Percentiles rank a stretch among this genome's conserved stretches.
Conservation (phyloP, 164 flowering plant genomes). For the Kingdonia uniflora region DNA sequence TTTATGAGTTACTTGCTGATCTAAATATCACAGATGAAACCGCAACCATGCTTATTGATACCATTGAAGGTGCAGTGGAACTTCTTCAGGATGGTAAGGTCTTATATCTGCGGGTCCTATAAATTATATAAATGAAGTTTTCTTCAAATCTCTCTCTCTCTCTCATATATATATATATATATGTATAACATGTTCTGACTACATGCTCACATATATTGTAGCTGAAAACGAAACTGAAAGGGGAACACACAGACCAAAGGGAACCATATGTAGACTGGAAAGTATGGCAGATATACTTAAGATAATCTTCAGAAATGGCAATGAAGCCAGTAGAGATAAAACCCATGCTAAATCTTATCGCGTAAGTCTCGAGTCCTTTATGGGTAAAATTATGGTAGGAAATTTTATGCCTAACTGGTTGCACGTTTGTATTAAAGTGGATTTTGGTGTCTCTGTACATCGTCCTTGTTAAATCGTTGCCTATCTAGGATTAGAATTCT, state of each 20-base stretch:
- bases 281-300: conserved; percentile 55
- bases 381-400: no score
- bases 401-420: no score
- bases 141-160: neutral
- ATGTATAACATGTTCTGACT: neutral
- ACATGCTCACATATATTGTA: conserved; percentile 6
- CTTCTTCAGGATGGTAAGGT: conserved; percentile 81
- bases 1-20: conserved; percentile 73
- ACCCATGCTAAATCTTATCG: conserved; percentile 67
- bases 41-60: conserved; percentile 50
- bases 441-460: no score
- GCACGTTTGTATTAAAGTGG: no score
- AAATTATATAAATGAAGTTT: no score
- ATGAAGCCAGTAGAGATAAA: conserved; percentile 24
- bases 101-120: no score
- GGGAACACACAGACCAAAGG: conserved; percentile 24
- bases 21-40: conserved; percentile 65
- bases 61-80: conserved; percentile 52
- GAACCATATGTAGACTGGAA: conserved; percentile 58
- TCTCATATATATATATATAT: neutral
- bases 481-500: no score
- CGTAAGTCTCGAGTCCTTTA: conserved; percentile 35
- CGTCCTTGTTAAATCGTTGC: no score
- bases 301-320: conserved; percentile 33
- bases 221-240: conserved; percentile 24